These are phyloP conservation scores for Diaporthe eres DNA, from an alignment of 2,329 filamentous ascomycete species.

Conservation along the genomic window DNA sequence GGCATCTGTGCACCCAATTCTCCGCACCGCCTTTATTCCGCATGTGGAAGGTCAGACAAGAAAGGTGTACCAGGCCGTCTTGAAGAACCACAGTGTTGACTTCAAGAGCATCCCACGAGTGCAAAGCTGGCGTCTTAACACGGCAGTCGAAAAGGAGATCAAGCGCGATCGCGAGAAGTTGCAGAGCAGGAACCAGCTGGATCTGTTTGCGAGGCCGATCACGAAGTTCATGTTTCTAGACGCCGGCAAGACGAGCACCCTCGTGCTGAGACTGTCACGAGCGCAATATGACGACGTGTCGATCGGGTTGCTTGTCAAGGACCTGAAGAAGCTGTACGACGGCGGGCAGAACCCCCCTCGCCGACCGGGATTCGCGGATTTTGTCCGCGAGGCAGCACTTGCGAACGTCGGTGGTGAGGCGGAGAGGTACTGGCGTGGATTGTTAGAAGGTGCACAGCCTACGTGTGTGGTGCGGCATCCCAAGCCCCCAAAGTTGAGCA, in stretches of 20 bases:
- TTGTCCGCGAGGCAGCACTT: conserved; percentile 57
- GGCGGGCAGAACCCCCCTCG: conserved; percentile 50
- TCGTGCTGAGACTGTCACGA: conserved; percentile 63
- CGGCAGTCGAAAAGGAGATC: conserved; percentile 57
- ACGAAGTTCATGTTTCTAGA: conserved; percentile 67
- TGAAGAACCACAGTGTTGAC: conserved; percentile 58
- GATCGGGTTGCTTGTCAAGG: conserved; percentile 61
- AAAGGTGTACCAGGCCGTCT: conserved; percentile 63
- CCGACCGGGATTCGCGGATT: conserved; percentile 63
- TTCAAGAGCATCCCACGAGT: conserved; percentile 59
- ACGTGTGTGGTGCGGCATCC: conserved; percentile 61
- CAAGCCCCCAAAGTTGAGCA: conserved; percentile 57
- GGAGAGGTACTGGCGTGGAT: conserved; percentile 52
- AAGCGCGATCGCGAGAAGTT: conserved; percentile 56
- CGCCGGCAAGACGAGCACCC: conserved; percentile 60
- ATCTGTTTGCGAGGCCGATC: conserved; percentile 59
- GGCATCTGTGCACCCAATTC: conserved; percentile 61
- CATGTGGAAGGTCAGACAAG: conserved; percentile 53
- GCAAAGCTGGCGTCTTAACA: conserved; percentile 56
- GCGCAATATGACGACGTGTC: conserved; percentile 65
- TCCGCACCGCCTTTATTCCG: conserved; percentile 68
- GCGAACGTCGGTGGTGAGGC: conserved; percentile 54
- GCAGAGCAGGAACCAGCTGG: conserved; percentile 44
- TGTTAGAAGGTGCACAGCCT: conserved; percentile 61
- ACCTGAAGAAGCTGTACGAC: conserved; percentile 63